Percentiles rank a stretch among this genome's conserved stretches.
These are phyloP conservation scores for Eucalyptus viminalis DNA, from an alignment of 345 rosid genomes.

Conservation along the genomic window DNA sequence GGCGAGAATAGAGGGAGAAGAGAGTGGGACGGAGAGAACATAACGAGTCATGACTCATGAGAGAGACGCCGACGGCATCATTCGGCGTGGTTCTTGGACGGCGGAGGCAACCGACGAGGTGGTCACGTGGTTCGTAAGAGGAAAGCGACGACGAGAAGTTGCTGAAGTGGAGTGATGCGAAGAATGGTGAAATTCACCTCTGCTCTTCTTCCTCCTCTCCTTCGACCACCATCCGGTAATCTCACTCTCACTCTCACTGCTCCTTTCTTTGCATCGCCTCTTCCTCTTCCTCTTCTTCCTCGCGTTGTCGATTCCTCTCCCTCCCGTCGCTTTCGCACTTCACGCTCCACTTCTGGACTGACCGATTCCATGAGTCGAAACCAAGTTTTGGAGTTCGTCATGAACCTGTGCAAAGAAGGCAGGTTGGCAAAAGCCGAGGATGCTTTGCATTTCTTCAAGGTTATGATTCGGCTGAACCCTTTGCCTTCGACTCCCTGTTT, in stretches of 20 bases:
- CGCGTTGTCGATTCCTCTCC: not conserved
- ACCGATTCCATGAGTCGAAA: not conserved
- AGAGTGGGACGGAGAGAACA: too few relatives aligned
- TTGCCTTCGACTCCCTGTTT: not conserved
- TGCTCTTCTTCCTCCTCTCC: not conserved
- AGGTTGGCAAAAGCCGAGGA: not conserved
- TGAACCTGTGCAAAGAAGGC: not conserved
- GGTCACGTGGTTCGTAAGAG: not conserved
- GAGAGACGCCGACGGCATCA: too few relatives aligned
- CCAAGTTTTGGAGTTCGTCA: not conserved
- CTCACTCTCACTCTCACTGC: not conserved
- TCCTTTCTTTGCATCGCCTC: not conserved
- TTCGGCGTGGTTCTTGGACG: too few relatives aligned
- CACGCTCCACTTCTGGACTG: accelerated
- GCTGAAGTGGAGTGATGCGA: too few relatives aligned
- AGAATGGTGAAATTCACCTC: too few relatives aligned
- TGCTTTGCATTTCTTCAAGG: not conserved
- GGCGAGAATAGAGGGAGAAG: too few relatives aligned
- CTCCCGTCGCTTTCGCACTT: not conserved
- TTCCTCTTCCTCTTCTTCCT: not conserved
- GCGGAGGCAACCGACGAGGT: too few relatives aligned
- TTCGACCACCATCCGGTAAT: not conserved
- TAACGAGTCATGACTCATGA: accelerated
- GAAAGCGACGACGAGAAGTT: too few relatives aligned
- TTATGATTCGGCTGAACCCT: not conserved